Evolutionary conservation across 768 basidiomycete genomes (phyloP), one percentile per base, ranked within the genome.

Genomic region (Lentinula guzmanii): DNA sequence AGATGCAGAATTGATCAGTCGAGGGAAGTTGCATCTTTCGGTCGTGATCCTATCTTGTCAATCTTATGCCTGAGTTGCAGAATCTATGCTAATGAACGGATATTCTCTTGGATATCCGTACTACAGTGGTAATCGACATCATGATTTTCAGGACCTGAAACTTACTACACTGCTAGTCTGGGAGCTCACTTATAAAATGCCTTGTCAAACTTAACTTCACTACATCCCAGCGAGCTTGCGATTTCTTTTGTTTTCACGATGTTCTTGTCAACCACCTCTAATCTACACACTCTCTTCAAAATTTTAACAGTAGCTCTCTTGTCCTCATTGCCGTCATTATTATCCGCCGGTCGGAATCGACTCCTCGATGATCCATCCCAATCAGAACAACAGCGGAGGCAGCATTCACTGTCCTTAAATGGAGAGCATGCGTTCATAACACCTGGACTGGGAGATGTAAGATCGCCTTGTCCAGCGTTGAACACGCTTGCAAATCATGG

Each of bases 401-500:
- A 21, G 16, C 53, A 35, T 39, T 55, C 37, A 39, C 15, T 18
- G 5, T 18, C 37, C 51, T 35, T 28, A 4, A 21, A 54, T 41
- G 53, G 11, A 8, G 13, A 35, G 34, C 58, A 59, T 41, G 43
- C 58, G n/a, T 59, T 50, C 48, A 50, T 15, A 35, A 33, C 45
- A n/a, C 58, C 58, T 15, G 21, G 31, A 11, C 16, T 3, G 9
- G 58, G 37, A 35, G 58, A 59, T 37, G 48, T 24, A 16, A 34
- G 58, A 15, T 59, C 58, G 9, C 58, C 58, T 50, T 59, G 58
- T 37, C 58, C 58, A 37, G 58, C 58, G 8, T 18, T 59, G 33
- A 59, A 59, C 46, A 18, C 58, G 16, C 58, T 52, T 35, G 58
- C 58, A 46, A 59, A 59, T 51, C 58, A 59, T 28, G 58, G 58